Evolutionary conservation across 2,329 filamentous ascomycete species (phyloP).

Genomic region (Aureobasidium sp.): DNA sequence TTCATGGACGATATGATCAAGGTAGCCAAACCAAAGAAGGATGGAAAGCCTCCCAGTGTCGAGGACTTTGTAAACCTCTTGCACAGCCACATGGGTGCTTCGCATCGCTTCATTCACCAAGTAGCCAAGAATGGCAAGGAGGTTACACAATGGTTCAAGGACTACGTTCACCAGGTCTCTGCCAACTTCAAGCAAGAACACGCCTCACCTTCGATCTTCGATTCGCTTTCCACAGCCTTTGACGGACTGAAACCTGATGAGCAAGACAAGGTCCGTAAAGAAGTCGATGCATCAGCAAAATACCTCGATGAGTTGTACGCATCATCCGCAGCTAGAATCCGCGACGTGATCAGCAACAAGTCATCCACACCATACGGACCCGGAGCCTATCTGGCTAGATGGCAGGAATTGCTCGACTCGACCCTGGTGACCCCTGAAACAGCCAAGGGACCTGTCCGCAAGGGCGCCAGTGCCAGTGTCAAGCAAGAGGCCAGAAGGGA

Average conservation of each 20-base stretch:
- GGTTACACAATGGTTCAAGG: slow-evolving; percentile 50
- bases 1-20: slow-evolving; percentile 67
- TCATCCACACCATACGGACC: slow-evolving; percentile 47
- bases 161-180: slow-evolving; percentile 51
- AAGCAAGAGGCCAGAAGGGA: slow-evolving; percentile 28
- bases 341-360: slow-evolving; percentile 42
- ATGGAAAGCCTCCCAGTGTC: slow-evolving; percentile 45
- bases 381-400: slow-evolving; percentile 62
- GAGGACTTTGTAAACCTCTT: slow-evolving; percentile 64
- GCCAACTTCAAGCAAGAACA: slow-evolving; percentile 42
- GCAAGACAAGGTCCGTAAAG: slow-evolving; percentile 37
- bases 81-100: slow-evolving; percentile 51
- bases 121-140: slow-evolving; percentile 59
- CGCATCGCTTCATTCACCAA: slow-evolving; percentile 64
- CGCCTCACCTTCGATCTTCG: slow-evolving; percentile 15
- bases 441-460: slow-evolving; percentile 43
- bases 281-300: slow-evolving; percentile 50
- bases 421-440: slow-evolving; percentile 57
- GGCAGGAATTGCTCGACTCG: slow-evolving; percentile 63
- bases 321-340: slow-evolving; percentile 48
- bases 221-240: slow-evolving; percentile 31
- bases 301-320: slow-evolving; percentile 51
- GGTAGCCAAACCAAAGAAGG: slow-evolving; percentile 29
- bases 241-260: slow-evolving; percentile 39
- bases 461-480: slow-evolving; percentile 25